Evolutionary conservation across 441 rosid species (phyloP).

Genomic region (Erodium trifolium): DNA sequence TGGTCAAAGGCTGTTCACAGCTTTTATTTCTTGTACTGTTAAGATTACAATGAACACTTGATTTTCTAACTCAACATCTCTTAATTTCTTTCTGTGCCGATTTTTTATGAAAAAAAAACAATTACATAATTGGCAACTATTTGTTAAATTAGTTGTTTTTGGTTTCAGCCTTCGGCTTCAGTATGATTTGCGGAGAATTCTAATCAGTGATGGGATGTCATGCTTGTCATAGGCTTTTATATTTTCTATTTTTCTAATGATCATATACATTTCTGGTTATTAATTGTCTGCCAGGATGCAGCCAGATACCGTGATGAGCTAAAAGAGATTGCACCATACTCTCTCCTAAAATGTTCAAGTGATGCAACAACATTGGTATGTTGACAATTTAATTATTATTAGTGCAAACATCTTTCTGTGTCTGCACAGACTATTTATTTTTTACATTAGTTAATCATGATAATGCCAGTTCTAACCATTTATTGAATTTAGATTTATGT

Average conservation of each 20-base stretch:
- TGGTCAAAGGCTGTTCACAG: not conserved
- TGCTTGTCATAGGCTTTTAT: not conserved
- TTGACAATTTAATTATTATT: slow-evolving; percentile 1
- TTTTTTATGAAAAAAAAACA: not conserved
- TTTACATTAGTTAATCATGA: not conserved
- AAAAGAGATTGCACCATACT: slow-evolving; percentile 50
- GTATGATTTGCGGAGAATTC: not conserved
- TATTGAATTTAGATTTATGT: no score
- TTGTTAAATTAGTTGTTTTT: not conserved
- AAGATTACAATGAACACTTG: not conserved
- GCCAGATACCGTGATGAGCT: slow-evolving; percentile 46
- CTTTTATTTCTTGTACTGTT: not conserved
- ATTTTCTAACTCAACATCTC: not conserved
- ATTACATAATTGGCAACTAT: not conserved
- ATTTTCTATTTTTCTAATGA: slow-evolving; percentile 6
- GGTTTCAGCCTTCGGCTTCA: not conserved
- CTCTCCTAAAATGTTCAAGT: slow-evolving; percentile 54
- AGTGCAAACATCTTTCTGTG: not conserved
- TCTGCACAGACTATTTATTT: not conserved
- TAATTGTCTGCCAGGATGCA: slow-evolving; percentile 46
- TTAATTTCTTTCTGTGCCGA: not conserved
- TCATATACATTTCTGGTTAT: not conserved
- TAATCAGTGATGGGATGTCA: not conserved
- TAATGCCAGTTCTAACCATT: no score
- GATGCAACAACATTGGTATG: slow-evolving; percentile 71